Evolutionary conservation across 2,329 filamentous ascomycete genomes (phyloP), one percentile per base, ranked within the genome.

Genomic region (Diaporthe sp.): DNA sequence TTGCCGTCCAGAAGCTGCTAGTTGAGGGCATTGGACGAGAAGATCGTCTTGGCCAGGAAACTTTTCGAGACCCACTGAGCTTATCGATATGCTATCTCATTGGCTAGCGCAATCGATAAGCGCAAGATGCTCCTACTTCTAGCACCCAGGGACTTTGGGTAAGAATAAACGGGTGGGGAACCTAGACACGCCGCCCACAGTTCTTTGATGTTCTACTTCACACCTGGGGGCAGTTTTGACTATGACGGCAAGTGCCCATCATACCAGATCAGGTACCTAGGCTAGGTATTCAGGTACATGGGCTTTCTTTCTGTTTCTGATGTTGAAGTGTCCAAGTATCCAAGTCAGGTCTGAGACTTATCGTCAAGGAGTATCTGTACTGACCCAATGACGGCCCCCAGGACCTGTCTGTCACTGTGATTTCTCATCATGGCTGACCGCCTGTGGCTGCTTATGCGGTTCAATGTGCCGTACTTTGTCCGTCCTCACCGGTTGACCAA

Each of bases 61-160:
- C 75, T 76, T 76, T 76, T 76, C n/a, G 63, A 61, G 63, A 34
- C 65, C 75, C 71, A 71, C 63, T 25, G 17, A 31, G 10, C 44
- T 76, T 74, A 74, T 76, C 75, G 31, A 61, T 57, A 65, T 20
- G 34, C 34, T 10, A 22, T 31, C 3, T 42, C 13, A 28, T 20
- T 39, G 65, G 65, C 65, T 49, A 25, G 47, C 28, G 9, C 15
- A 12, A 7, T 20, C 10, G 65, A 70, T 70, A 70, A 55, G 65
- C 37, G 12, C 31, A 10, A 25, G 28, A 25, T 34, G 57, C 9
- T 60, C 2, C n/a, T 25, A 55, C 12, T 8, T 34, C 34, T 39
- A 42, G 34, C 34, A 49, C n/a, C 42, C 37, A 31, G 17, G 25
- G 22, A 20, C 10, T 34, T 67, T 67, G 44, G 37, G 20, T 44